phyloP scores from a whole-genome alignment of 2,329 filamentous ascomycete species.

The Emergomyces orientalis region DNA sequence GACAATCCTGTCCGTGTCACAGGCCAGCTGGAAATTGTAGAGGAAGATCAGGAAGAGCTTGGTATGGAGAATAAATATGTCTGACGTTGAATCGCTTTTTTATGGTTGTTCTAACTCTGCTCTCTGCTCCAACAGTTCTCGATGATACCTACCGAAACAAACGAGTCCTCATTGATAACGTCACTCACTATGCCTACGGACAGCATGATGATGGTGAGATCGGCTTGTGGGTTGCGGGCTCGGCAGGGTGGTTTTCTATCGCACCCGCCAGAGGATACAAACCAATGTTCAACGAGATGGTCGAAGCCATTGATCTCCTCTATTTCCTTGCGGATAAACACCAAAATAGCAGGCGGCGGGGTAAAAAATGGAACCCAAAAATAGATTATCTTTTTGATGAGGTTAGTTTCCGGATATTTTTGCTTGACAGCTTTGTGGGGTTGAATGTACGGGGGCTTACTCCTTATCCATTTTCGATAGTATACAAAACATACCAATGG shows the following conservation, averaged over 20 bases:
- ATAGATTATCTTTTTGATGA: constrained; percentile 34
- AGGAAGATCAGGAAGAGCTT: constrained; percentile 36
- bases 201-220: constrained; percentile 47
- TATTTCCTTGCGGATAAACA: constrained; percentile 55
- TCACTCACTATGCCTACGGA: constrained; percentile 42
- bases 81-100: neutral
- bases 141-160: constrained; percentile 33
- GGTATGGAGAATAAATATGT: constrained; percentile 24
- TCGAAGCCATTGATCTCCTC: constrained; percentile 49
- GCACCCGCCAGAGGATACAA: constrained; percentile 46
- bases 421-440: neutral
- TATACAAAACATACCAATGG: constrained; percentile 36
- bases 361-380: constrained; percentile 27
- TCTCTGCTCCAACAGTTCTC: constrained; percentile 24
- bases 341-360: constrained; percentile 29
- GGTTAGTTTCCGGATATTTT: constrained; percentile 21
- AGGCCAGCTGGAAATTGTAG: constrained; percentile 41
- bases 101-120: neutral
- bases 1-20: constrained; percentile 47
- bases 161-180: constrained; percentile 40
- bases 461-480: constrained; percentile 18
- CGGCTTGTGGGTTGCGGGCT: constrained; percentile 52
- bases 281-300: constrained; percentile 46
- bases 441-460: constrained; percentile 3
- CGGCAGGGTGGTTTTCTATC: constrained; percentile 54